Evolutionary conservation across 1,284 basidiomycete genomes (phyloP).

Genomic region (Xanthoconium separans): DNA sequence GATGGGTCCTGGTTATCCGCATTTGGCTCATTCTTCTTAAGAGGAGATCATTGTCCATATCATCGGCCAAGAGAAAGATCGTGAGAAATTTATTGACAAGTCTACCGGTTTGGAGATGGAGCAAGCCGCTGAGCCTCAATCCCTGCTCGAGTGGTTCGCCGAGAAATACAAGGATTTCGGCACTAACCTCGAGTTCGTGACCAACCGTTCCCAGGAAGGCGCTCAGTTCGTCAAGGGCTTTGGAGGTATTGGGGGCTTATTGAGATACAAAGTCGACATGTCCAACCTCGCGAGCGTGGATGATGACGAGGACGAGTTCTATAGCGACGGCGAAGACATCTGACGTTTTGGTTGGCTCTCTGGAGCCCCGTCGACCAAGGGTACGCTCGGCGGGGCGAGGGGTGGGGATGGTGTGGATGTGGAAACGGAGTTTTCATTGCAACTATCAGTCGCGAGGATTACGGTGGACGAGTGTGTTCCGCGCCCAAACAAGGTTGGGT

Average conservation of each 20-base stretch:
- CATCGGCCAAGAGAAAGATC: slow-evolving; percentile 86
- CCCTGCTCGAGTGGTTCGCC: slow-evolving; percentile 96
- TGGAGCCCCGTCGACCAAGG: slow-evolving; percentile 63
- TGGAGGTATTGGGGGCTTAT: slow-evolving; percentile 94
- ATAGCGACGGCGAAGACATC: slow-evolving; percentile 76
- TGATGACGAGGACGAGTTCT: slow-evolving; percentile 58
- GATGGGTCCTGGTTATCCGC: slow-evolving; percentile 19
- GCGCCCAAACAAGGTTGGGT: slow-evolving; percentile 8
- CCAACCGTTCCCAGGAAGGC: slow-evolving; percentile 93
- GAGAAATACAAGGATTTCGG: slow-evolving; percentile 99
- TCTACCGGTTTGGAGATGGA: slow-evolving; percentile 97
- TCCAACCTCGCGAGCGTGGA: slow-evolving; percentile 76
- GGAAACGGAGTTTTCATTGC: slow-evolving; percentile 1
- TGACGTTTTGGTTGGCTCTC: slow-evolving; percentile 83
- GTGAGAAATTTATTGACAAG: slow-evolving; percentile 93
- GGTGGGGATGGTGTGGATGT: slow-evolving; percentile 13
- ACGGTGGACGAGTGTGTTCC: slow-evolving; percentile 6
- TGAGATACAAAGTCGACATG: slow-evolving; percentile 96
- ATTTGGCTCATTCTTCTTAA: slow-evolving; percentile 29
- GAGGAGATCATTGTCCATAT: slow-evolving; percentile 83
- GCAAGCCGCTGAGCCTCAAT: slow-evolving; percentile 72
- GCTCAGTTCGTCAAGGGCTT: slow-evolving; percentile 99
- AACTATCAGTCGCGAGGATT: background rate
- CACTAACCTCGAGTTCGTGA: slow-evolving; percentile 89
- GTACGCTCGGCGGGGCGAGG: slow-evolving; percentile 59